Evolutionary conservation across 176 grass and related monocot species (phyloP).

Genomic region (Leersia perrieri): DNA sequence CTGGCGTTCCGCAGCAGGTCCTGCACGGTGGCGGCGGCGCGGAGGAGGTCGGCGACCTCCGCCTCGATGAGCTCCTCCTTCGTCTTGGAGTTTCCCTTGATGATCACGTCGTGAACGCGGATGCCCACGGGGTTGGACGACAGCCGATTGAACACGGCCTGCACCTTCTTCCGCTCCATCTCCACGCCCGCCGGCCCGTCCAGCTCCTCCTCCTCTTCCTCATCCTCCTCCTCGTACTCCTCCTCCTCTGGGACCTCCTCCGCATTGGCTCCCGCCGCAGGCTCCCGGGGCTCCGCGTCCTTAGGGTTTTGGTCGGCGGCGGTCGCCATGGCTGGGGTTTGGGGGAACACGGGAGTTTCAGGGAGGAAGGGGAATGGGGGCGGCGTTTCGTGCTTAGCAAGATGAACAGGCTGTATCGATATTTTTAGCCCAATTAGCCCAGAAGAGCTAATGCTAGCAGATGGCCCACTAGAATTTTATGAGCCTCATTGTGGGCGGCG

Average conservation of each 20-base stretch:
- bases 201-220: slow-evolving; percentile 49
- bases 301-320: slow-evolving; percentile 51
- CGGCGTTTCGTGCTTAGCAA: slow-evolving; percentile 18
- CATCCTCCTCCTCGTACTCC: slow-evolving; percentile 29
- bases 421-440: background rate
- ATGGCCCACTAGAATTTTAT: background rate
- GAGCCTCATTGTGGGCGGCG: background rate
- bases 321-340: slow-evolving; percentile 41
- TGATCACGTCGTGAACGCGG: slow-evolving; percentile 88
- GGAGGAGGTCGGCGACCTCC: slow-evolving; percentile 67
- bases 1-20: slow-evolving; percentile 69
- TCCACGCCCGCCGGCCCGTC: slow-evolving; percentile 37
- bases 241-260: slow-evolving; percentile 33
- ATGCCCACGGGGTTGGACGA: slow-evolving; percentile 51
- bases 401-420: background rate
- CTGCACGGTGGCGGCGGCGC: slow-evolving; percentile 60
- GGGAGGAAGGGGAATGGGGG: background rate
- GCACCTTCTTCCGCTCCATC: slow-evolving; percentile 53
- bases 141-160: slow-evolving; percentile 49
- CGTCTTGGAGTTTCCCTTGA: slow-evolving; percentile 87
- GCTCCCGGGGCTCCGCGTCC: background rate
- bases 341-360: background rate
- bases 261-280: background rate
- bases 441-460: background rate
- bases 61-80: slow-evolving; percentile 78